Percentiles rank a stretch among this genome's conserved stretches.
Conservation (phyloP, 139 green algal genomes). For the Chloropicon primus region DNA sequence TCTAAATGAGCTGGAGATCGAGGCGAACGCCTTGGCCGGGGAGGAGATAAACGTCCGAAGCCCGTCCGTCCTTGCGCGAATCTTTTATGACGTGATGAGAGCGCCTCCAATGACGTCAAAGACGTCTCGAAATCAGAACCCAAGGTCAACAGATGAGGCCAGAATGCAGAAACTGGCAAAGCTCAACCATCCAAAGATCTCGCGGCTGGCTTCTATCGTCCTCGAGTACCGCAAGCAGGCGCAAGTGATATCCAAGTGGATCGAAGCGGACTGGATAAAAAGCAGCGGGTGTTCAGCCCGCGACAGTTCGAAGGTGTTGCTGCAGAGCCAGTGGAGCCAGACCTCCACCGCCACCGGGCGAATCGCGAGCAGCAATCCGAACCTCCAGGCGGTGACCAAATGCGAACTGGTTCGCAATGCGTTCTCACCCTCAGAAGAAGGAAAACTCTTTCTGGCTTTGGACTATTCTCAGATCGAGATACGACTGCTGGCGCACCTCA, state of each 20-base stretch:
- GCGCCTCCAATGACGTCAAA: conserved; percentile 13
- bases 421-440: too few relatives aligned
- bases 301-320: background rate
- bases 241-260: conserved; percentile 23
- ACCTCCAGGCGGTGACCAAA: conserved; percentile 52
- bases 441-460: conserved; percentile 10
- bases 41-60: too few relatives aligned
- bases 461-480: conserved; percentile 43
- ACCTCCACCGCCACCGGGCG: conserved; percentile 43
- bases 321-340: conserved; percentile 48
- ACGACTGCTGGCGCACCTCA: conserved; percentile 46
- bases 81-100: too few relatives aligned
- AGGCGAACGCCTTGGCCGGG: too few relatives aligned
- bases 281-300: background rate
- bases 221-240: conserved; percentile 19
- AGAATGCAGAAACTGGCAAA: conserved; percentile 26
- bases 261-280: conserved; percentile 33
- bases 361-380: conserved; percentile 37
- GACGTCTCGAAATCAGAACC: conserved; percentile 13
- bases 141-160: conserved; percentile 29
- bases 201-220: conserved; percentile 26
- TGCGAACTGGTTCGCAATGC: conserved; percentile 30
- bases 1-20: too few relatives aligned
- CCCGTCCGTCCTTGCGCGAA: too few relatives aligned
- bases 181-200: conserved; percentile 6